phyloP scores from a whole-genome alignment of 805 yeast genomes.

The Debaryomyces prosopidis region DNA sequence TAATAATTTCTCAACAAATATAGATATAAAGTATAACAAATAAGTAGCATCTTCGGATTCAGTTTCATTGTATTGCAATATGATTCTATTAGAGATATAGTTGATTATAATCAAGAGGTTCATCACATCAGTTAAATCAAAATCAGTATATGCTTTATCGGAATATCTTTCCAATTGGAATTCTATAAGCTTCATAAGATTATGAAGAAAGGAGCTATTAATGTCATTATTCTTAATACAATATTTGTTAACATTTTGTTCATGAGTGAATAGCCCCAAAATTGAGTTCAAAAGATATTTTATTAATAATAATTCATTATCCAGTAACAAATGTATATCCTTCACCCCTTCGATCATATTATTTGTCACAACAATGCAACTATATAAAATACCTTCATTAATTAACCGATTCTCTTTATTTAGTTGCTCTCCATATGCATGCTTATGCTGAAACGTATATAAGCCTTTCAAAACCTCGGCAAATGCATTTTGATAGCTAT shows the following conservation, averaged over 20 bases:
- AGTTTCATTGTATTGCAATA: not conserved
- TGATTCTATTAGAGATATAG: slow-evolving; percentile 5
- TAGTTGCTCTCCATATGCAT: slow-evolving; percentile 4
- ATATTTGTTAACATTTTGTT: not conserved
- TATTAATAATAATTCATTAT: not conserved
- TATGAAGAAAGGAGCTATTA: slow-evolving; percentile 2
- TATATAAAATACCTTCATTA: slow-evolving; percentile 2
- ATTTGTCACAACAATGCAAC: not conserved
- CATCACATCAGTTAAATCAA: slow-evolving; percentile 10
- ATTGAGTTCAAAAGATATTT: slow-evolving; percentile 3
- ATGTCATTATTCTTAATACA: not conserved
- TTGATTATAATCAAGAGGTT: slow-evolving; percentile 10
- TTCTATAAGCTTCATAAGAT: slow-evolving; percentile 6
- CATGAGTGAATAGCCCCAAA: slow-evolving; percentile 2
- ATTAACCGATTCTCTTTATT: slow-evolving; percentile 1
- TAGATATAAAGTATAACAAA: not conserved
- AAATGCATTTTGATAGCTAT: slow-evolving; percentile 9
- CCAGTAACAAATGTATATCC: not conserved
- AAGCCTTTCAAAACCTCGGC: slow-evolving; percentile 25
- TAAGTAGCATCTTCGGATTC: not conserved
- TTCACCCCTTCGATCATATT: not conserved
- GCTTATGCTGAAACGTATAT: slow-evolving; percentile 24
- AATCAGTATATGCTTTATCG: not conserved
- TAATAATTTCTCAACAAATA: slow-evolving; percentile 5
- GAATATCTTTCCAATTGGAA: slow-evolving; percentile 1